Evolutionary conservation across 78 protist genomes (phyloP), one percentile per base, ranked within the genome.

Genomic region (Diacronema lutheri): DNA sequence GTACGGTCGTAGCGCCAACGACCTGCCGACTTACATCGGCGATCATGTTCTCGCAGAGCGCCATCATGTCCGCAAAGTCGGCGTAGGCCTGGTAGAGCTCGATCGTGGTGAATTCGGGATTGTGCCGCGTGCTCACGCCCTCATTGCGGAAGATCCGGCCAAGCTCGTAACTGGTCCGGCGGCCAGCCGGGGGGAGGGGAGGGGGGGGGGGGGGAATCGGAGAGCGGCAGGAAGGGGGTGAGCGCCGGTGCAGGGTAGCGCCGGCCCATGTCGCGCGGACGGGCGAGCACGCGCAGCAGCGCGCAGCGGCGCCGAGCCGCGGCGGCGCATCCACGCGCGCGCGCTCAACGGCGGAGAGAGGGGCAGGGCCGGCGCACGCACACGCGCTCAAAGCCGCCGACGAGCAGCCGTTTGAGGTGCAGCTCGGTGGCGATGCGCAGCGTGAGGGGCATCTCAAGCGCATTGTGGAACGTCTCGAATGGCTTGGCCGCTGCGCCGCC

Each of bases 51-150:
- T 92, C 94, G n/a, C 85, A 44, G n/a, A 92, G 58, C 16, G 57
- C 31, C 89, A 92, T 92, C 90, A 92, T 62, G 56, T 88, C 94
- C n/a, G 83, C 35, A 50, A 72, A 91, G 83, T 91, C 94, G 37
- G 83, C 86, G 84, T 91, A 91, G 46, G 29, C 79, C 64, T 86
- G 85, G 79, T 79, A 79, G 25, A 81, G 50, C 84, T 92, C 94
- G 71, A 85, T 35, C 38, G 86, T 31, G n/a, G 94, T 89, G 85
- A 92, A 92, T 88, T 92, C 94, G 1, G 94, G 94, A 81, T 92
- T 92, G 81, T 92, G 94, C n/a, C 92, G 60, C 57, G 81, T 77
- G 78, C 72, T 66, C 33, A 89, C 73, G 55, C 84, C 84, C 84
- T 79, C 84, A 33, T 64, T 55, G 41, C 93, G 50, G 84, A 90